These are phyloP conservation scores for Phytophthora citrophthora DNA, from an alignment of 352 stramenopile species.

Conservation along the genomic window DNA sequence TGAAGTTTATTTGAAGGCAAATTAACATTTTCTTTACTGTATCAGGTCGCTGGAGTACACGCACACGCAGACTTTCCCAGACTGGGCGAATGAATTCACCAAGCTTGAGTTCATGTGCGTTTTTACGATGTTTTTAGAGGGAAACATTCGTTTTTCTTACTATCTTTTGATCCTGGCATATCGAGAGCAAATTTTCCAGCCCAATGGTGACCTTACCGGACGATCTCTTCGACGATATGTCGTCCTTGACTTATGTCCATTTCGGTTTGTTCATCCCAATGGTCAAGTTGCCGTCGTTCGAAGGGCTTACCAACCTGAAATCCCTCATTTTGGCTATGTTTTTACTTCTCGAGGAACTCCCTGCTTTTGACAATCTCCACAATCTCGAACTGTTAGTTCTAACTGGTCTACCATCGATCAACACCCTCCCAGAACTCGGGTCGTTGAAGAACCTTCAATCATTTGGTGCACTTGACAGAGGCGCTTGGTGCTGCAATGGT, in stretches of 20 bases:
- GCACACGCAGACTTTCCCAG: constrained; percentile 10
- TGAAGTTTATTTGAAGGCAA: not conserved
- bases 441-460: constrained; percentile 10
- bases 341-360: constrained; percentile 12
- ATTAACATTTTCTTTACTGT: not conserved
- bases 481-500: constrained; percentile 33
- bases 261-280: constrained; percentile 15
- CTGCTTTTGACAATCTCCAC: constrained; percentile 13
- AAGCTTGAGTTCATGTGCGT: constrained; percentile 40
- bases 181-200: constrained; percentile 4
- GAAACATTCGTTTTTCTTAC: not conserved
- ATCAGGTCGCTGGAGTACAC: constrained; percentile 26
- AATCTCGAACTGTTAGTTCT: constrained; percentile 34
- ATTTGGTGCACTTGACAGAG: constrained; percentile 9
- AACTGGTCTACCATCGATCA: not conserved
- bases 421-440: constrained; percentile 16
- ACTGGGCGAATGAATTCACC: constrained; percentile 34
- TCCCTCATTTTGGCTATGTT: constrained; percentile 28
- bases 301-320: constrained; percentile 31
- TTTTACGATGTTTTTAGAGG: too few relatives aligned
- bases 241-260: constrained; percentile 37
- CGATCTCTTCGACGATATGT: constrained; percentile 35
- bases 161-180: constrained; percentile 16
- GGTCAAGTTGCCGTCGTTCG: constrained; percentile 18
- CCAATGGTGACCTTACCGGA: constrained; percentile 11